Evolutionary conservation across 108 stramenopile species (phyloP), one percentile per base, ranked within the genome.

Genomic region (Conticribra weissflogii): DNA sequence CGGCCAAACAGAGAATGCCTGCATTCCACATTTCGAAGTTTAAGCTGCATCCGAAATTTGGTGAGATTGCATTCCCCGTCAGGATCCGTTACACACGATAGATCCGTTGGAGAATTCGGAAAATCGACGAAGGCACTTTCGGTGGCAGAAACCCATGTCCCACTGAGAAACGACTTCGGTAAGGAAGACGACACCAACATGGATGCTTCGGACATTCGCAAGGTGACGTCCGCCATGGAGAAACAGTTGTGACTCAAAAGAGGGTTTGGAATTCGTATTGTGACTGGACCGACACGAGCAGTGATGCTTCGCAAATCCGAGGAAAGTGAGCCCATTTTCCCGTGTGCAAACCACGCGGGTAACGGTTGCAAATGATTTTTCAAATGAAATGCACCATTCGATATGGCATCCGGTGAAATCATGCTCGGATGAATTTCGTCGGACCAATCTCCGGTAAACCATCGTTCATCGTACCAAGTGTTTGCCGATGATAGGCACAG

Each of bases 371-470:
- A n/a, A 41, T 79, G 76, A 57, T 82, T 75, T n/a, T 79, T 68
- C 22, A 87, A 62, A n/a, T 61, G 47, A 9, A 84, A 50, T 18
- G 33, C 27, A 30, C 41, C 50, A 15, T 15, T 31, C 25, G 36
- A 65, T 59, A 3, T n/a, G 36, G 21, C 52, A 58, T 44, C 81
- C 70, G 49, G 72, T 48, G 65, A 56, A 49, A 88, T 48, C 80
- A 89, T 88, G 31, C 86, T 80, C 14, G 62, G 41, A 21, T 76
- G 51, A 12, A 88, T 57, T 2, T 65, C 45, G n/a, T 76, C 77
- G 9, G 60, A 65, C 87, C 88, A 92, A 56, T 92, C 86, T 44
- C 91, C 88, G 19, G 86, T 75, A 9, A 85, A 68, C 84, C 85
- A 87, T 46, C 91, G 57, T 16, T 72, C 46, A 66, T 92, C 87